Evolutionary conservation across 2,329 filamentous ascomycete species (phyloP).

Genomic region (Aureobasidium namibiae): DNA sequence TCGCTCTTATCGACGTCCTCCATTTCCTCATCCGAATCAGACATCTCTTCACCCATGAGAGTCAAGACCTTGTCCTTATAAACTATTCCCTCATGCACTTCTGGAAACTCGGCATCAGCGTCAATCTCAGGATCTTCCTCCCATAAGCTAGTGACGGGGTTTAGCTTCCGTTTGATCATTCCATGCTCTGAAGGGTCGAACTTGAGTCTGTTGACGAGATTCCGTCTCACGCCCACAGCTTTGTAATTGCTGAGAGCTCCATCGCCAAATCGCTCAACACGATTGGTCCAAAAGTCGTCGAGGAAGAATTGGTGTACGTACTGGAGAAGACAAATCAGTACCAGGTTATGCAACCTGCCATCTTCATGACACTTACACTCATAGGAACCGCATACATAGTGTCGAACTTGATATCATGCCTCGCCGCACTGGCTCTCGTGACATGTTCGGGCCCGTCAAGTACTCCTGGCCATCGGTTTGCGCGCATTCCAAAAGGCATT

Average conservation of each 20-base stretch:
- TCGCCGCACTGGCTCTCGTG: background rate
- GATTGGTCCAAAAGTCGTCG: background rate
- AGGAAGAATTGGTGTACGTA: background rate
- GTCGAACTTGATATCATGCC: background rate
- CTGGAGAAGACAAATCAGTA: background rate
- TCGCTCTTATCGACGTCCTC: background rate
- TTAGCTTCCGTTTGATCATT: background rate
- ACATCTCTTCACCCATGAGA: background rate
- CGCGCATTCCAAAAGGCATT: background rate
- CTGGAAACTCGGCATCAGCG: background rate
- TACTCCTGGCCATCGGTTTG: background rate
- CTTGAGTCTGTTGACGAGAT: background rate
- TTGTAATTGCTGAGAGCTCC: background rate
- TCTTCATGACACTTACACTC: background rate
- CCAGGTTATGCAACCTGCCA: background rate
- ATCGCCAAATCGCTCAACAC: background rate
- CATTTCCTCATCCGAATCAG: background rate
- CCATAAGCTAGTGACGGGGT: background rate
- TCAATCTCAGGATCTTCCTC: background rate
- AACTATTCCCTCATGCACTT: background rate
- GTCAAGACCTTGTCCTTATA: background rate
- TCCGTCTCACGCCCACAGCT: background rate
- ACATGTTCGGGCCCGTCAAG: background rate
- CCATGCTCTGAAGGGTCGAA: background rate
- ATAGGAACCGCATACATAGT: background rate